Evolutionary conservation across 2,329 filamentous ascomycete species (phyloP), one percentile per base, ranked within the genome.

Genomic region (Ophiostoma angusticollis): DNA sequence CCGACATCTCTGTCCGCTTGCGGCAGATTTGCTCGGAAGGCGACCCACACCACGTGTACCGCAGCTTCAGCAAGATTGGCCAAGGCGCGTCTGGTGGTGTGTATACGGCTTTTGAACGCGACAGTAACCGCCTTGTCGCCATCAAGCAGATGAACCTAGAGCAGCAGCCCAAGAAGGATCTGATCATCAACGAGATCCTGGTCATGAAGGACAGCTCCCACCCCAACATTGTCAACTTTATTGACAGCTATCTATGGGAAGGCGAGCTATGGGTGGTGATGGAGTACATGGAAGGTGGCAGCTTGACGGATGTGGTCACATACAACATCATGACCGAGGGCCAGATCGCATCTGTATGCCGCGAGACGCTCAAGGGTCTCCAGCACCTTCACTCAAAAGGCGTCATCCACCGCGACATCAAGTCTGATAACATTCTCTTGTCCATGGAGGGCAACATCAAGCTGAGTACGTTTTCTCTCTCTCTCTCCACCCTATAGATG

Each of bases 91-190:
- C 89, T 8, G 91, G 91, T 50, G 91, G 91, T 45, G 91, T 98
- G 1, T 98, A 78, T 55, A 94, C 85, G 0, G 91, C 89, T 4
- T 84, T 89, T 55, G 84, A 95, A 58, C 71, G 78, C 47, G 80
- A 76, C 40, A 82, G 77, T 28, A 93, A 93, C 60, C 78, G 81
- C 46, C 78, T 93, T 49, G 91, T 98, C 27, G 91, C 91, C 30
- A 96, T 98, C 62, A 98, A 98, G 66, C 91, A 98, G 66, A 98
- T 98, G 91, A 96, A 96, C 50, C 65, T 98, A 40, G 91, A 96
- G 59, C 83, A 96, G 61, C 91, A 98, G 54, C 91, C 91, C 3
- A 96, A 96, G 72, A 98, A 98, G 61, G 91, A 98, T 52, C 67
- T 96, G 35, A 98, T 98, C 54, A 95, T 98, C 62, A 98, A 98